Base-by-base conservation (phyloP, 441 rosid species). In the Adansonia gregorii region DNA sequence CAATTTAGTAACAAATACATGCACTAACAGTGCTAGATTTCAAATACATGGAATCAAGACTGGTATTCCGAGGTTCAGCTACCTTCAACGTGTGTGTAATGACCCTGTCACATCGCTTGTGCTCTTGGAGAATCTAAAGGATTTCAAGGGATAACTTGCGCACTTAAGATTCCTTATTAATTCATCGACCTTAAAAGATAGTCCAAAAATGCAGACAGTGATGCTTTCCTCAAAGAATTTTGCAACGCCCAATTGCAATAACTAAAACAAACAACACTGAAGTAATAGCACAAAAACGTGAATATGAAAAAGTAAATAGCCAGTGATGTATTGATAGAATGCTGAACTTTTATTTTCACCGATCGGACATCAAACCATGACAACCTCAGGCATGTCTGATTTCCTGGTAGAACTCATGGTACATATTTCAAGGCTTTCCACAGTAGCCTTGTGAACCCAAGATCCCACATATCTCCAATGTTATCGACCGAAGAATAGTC, bases 371-470 rank as follows among this genome's bases (percentile, higher is more conserved):
- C 27, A 24, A 24, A 24, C 27, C 1, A 24, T 24, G 35, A 35
- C 24, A 79, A 83, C 72, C 72, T 83, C 85, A 74, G 61, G 77
- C 66, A 61, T 74, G 48, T 7, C 49, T 11, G 83, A 72, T 48
- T 82, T 82, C 46, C 74, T 41, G 2, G 59, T 56, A 56, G 79
- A 82, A 82, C 74, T 76, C 75, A 49, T 74, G 6, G 70, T 82
- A 83, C 98, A 96, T 80, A 79, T 89, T 87, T 91, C 95, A 76
- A 96, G 93, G 75, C 98, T 98, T 87, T 91, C 87, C 83, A 96
- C 85, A 73, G 98, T 95, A 86, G 98, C 99, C 84, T 93, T 98
- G 80, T 98, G 98, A 82, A 96, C 93, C 99, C 99, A 96, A 73
- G 98, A 96, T 78, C 99, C 98, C 61, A 94, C 98, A 91, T 24